Conservation (phyloP, 768 basidiomycete species). For the Suillus bovinus region DNA sequence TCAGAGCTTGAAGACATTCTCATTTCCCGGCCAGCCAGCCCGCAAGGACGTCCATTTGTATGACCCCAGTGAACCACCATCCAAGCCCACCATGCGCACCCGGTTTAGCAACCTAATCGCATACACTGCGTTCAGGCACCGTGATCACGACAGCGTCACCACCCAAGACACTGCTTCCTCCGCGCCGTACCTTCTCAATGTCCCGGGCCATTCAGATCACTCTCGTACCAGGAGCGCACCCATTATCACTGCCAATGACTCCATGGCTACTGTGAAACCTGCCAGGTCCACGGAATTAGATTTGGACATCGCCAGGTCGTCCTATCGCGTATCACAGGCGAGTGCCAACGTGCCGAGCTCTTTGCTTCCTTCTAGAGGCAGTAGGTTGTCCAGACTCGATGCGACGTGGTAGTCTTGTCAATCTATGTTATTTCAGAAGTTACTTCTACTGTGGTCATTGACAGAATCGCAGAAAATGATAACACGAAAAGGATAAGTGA, state of each 20-base stretch:
- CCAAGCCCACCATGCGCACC: slow-evolving; percentile 1
- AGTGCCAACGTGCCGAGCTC: neutral
- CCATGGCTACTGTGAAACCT: neutral
- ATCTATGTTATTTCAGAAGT: neutral
- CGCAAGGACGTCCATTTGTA: neutral
- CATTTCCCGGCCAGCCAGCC: neutral
- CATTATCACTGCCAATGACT: too few species aligned
- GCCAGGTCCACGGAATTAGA: neutral
- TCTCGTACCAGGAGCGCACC: slow-evolving; percentile 2
- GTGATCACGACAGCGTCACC: slow-evolving; percentile 10
- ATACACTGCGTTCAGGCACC: slow-evolving; percentile 2
- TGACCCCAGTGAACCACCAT: neutral
- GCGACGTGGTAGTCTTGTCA: neutral
- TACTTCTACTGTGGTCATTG: neutral
- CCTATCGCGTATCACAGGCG: neutral
- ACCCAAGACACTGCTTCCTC: slow-evolving; percentile 6
- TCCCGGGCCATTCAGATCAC: slow-evolving; percentile 3
- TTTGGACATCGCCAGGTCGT: neutral
- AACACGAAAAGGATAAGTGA: neutral
- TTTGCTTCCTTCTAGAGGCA: neutral
- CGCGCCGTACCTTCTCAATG: neutral
- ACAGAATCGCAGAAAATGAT: neutral
- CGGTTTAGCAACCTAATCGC: slow-evolving; percentile 9
- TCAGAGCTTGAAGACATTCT: slow-evolving; percentile 7
- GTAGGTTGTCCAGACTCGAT: neutral